Evolutionary conservation across 768 basidiomycete species (phyloP), one percentile per base, ranked within the genome.

Genomic region (Lactifluus rugatus): DNA sequence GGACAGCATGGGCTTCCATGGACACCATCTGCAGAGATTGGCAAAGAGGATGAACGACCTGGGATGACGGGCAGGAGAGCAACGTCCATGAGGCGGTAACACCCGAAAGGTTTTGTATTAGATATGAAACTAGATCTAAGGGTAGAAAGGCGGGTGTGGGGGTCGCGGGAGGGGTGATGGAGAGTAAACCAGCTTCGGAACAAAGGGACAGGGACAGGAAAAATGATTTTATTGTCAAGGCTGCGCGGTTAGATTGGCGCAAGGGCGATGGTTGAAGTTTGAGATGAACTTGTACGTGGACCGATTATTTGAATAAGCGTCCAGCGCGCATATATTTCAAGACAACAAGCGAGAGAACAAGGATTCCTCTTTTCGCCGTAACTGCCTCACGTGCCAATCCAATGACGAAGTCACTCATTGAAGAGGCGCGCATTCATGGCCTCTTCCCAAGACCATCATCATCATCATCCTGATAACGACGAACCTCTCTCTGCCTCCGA

Each of bases 11-110:
- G 31, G 8, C 19, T 32, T 21, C 57, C 47, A 25, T 50, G 62
- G 5, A 55, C 26, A 5, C 5, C 28, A 37, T 54, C 46, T 2
- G 48, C 3, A n/a, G 57, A 45, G 2, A 52, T 52, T 1, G 63
- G 61, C 36, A 64, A 51, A 28, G 63, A 64, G 31, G 63, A 53
- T 9, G 63, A 62, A 31, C 61, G 63, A 45, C 44, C 31, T 14
- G 61, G 42, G 4, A 54, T 39, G 45, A 42, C 42, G 21, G 62
- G 45, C 2, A 61, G 11, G 50, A 62, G 46, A 25, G 59, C 31
- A 17, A 54, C 28, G 31, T 52, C 60, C 62, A 62, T 62, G 42
- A 17, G 32, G 46, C 42, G 60, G 60, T 42, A 48, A 58, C 21
- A 42, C 11, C 45, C 46, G 41, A 25, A 46, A 2, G 16, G 5